phyloP scores from a whole-genome alignment of 2,329 filamentous ascomycete species.

The Aspergillus thermomutatus region DNA sequence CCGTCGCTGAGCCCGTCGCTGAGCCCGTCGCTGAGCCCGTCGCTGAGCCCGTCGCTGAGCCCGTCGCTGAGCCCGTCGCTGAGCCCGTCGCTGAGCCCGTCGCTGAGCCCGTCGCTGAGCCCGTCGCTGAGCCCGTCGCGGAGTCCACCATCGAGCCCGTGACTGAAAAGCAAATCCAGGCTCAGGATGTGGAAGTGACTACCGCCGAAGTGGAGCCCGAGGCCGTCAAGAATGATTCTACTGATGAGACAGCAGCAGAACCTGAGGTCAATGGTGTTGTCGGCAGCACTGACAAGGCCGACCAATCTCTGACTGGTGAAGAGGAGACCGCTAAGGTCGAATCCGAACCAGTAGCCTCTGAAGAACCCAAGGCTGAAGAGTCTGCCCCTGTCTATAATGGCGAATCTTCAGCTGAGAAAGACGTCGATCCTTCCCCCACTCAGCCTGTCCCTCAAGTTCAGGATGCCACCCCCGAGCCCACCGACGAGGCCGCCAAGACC shows the following conservation, averaged over 20 bases:
- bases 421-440: not conserved
- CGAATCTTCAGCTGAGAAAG: not conserved
- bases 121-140: not conserved
- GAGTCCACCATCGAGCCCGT: constrained; percentile 1
- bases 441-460: not conserved
- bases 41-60: constrained; percentile 4
- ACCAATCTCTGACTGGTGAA: not conserved
- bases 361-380: not conserved
- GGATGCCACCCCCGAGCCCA: constrained; percentile 1
- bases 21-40: constrained; percentile 8
- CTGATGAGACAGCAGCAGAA: constrained; percentile 3
- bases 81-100: constrained; percentile 6
- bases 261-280: not conserved
- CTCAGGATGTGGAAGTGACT: constrained; percentile 3
- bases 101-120: constrained; percentile 3
- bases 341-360: not conserved
- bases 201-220: constrained; percentile 6
- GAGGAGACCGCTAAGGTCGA: constrained; percentile 2
- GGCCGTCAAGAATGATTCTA: constrained; percentile 7
- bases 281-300: not conserved
- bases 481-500: constrained; percentile 4
- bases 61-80: not conserved
- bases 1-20: constrained; percentile 1
- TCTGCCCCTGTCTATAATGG: not conserved
- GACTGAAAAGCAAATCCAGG: constrained; percentile 1